phyloP scores from a whole-genome alignment of 495 filamentous ascomycete genomes.

The Aspergillus sparsus region DNA sequence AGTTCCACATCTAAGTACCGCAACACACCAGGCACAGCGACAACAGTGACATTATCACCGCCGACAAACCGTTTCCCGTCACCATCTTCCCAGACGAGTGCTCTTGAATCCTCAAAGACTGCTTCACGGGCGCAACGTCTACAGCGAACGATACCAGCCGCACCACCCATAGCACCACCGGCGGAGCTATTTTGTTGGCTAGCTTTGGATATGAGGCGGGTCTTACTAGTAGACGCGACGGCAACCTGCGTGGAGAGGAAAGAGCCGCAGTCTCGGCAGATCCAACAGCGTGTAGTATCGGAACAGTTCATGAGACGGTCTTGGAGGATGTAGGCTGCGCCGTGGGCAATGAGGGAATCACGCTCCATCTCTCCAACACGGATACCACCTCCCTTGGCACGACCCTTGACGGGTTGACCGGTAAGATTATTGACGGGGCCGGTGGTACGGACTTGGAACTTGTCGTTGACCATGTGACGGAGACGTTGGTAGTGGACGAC shows the following conservation, averaged over 20 bases:
- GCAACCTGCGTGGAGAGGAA: slow-evolving; percentile 84
- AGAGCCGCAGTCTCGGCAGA: slow-evolving; percentile 82
- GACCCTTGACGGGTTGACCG: slow-evolving; percentile 94
- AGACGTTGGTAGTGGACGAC: slow-evolving; percentile 97
- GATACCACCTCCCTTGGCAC: slow-evolving; percentile 95
- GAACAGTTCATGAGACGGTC: slow-evolving; percentile 96
- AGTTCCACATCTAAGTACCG: slow-evolving; percentile 94
- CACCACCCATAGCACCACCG: slow-evolving; percentile 33
- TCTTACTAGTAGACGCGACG: slow-evolving; percentile 41
- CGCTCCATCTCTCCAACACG: slow-evolving; percentile 99
- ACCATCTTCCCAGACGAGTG: slow-evolving; percentile 89
- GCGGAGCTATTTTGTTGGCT: slow-evolving; percentile 26
- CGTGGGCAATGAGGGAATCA: slow-evolving; percentile 91
- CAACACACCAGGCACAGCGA: slow-evolving; percentile 89
- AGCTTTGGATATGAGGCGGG: slow-evolving; percentile 36
- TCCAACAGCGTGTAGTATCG: slow-evolving; percentile 82
- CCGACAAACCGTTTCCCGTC: slow-evolving; percentile 77
- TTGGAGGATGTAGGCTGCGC: slow-evolving; percentile 90
- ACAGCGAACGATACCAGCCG: slow-evolving; percentile 75
- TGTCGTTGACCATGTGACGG: slow-evolving; percentile 99
- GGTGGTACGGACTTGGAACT: slow-evolving; percentile 97
- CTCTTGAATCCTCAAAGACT: slow-evolving; percentile 60
- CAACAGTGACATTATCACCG: slow-evolving; percentile 84
- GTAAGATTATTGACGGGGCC: slow-evolving; percentile 85
- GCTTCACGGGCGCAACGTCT: slow-evolving; percentile 75